These are phyloP conservation scores for Oryza meridionalis DNA, from an alignment of 176 grass and related monocot species.

Conservation along the genomic window DNA sequence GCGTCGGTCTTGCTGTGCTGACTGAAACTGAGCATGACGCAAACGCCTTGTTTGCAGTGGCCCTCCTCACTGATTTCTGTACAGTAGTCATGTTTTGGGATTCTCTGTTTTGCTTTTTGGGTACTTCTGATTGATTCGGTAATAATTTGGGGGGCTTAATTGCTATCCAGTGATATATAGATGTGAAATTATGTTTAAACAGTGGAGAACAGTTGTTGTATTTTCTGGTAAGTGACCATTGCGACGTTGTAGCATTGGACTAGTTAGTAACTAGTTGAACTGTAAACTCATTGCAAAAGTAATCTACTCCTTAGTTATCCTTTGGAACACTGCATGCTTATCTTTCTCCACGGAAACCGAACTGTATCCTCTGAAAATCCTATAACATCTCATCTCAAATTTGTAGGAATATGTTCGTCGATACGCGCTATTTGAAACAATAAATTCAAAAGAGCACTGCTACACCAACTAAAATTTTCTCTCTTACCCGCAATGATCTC, in stretches of 20 bases:
- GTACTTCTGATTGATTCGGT: background rate
- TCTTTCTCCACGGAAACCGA: background rate
- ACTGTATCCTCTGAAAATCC: background rate
- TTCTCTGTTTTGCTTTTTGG: background rate
- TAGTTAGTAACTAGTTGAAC: background rate
- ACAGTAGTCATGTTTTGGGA: constrained; percentile 7
- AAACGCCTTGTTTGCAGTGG: constrained; percentile 27
- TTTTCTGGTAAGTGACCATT: background rate
- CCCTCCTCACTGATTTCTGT: constrained; percentile 40
- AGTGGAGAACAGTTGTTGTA: background rate
- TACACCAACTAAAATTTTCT: no score
- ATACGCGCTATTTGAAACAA: no score
- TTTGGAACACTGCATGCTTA: no score
- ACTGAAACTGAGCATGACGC: background rate
- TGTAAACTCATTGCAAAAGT: background rate
- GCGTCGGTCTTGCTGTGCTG: background rate
- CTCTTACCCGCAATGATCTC: no score
- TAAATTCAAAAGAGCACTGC: no score
- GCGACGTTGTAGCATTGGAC: background rate
- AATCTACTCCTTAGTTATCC: no score
- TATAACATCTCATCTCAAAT: no score
- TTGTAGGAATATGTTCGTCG: no score
- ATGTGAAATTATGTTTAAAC: background rate
- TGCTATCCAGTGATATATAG: background rate
- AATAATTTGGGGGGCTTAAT: constrained; percentile 33